Base-by-base conservation (phyloP, 805 yeast genomes). In the Lachancea dasiensis region DNA sequence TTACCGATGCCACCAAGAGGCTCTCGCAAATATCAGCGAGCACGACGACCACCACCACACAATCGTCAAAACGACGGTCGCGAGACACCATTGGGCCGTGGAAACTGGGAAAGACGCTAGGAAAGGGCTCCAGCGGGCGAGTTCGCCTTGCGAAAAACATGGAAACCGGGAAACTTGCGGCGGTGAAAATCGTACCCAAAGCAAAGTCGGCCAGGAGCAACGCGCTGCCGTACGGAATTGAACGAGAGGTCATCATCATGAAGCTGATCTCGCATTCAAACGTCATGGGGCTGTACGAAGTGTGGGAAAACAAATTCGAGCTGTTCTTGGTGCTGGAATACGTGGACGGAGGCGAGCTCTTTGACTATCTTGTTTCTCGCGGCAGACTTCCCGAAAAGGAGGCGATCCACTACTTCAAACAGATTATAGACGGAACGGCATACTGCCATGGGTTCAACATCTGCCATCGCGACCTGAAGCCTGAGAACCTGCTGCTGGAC, bases 231-330 rank as follows among this genome's bases (percentile, higher is more conserved):
- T 87, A 90, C 58, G 98, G 98, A 27, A 90, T 92, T 31, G 98
- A 92, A 64, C 75, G 97, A 48, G 98, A 92, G 59, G 95, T 92
- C 46, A 89, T 92, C 51, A 92, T 92, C 50, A 92, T 90, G 98
- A 92, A 92, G 63, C 70, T 92, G 28, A 76, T 92, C 31, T 85
- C 92, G 43, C 97, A 92, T 61, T 86, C 95, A 9, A 90, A 92
- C 54, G 92, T 92, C 17, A 79, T 92, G 75, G 83, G 92, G 18
- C 68, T 92, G 27, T 92, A 87, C 58, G 98, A 92, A 56, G 98
- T 92, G 17, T 92, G 97, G 97, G 98, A 92, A 62, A 90, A 94
- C 48, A 81, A 86, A 48, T 86, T 86, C 54, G 95, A 90, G 43
- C 69, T 92, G 40, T 84, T 80, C 52, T 60, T 84, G 47, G 86